Evolutionary conservation across 495 filamentous ascomycete genomes (phyloP).

Genomic region (Penicillium flavigenum): DNA sequence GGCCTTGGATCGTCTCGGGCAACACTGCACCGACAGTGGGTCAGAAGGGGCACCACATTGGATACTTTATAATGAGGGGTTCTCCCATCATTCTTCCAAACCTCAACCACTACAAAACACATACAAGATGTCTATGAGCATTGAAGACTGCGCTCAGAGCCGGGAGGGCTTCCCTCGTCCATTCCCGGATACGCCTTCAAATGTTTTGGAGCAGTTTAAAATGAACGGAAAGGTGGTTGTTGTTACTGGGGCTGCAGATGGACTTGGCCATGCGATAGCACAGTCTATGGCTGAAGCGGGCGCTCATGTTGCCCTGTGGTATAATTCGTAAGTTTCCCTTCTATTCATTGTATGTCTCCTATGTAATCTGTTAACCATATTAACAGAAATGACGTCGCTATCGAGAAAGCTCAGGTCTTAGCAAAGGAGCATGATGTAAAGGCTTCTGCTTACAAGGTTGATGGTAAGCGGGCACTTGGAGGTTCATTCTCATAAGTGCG

Average conservation of each 20-base stretch:
- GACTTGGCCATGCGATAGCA: slow-evolving; percentile 35
- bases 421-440: slow-evolving; percentile 35
- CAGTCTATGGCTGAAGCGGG: slow-evolving; percentile 40
- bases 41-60: background rate
- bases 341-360: background rate
- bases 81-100: background rate
- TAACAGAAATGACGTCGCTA: slow-evolving; percentile 32
- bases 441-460: slow-evolving; percentile 40
- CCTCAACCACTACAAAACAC: background rate
- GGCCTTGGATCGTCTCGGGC: background rate
- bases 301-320: slow-evolving; percentile 37
- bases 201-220: slow-evolving; percentile 46
- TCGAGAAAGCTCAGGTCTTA: slow-evolving; percentile 34
- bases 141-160: slow-evolving; percentile 32
- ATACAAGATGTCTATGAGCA: slow-evolving; percentile 50
- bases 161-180: slow-evolving; percentile 44
- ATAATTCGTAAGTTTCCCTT: slow-evolving; percentile 36
- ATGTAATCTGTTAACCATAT: background rate
- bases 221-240: slow-evolving; percentile 43
- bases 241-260: slow-evolving; percentile 39
- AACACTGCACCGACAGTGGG: slow-evolving; percentile 11
- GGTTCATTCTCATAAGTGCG: background rate
- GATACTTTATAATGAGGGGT: slow-evolving; percentile 2
- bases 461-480: slow-evolving; percentile 24
- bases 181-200: slow-evolving; percentile 39